A percentile compares a stretch with the other conserved stretches of the same genome.
Evolutionary conservation across 352 stramenopile genomes (phyloP).

Genomic region (Globisporangium polare): DNA sequence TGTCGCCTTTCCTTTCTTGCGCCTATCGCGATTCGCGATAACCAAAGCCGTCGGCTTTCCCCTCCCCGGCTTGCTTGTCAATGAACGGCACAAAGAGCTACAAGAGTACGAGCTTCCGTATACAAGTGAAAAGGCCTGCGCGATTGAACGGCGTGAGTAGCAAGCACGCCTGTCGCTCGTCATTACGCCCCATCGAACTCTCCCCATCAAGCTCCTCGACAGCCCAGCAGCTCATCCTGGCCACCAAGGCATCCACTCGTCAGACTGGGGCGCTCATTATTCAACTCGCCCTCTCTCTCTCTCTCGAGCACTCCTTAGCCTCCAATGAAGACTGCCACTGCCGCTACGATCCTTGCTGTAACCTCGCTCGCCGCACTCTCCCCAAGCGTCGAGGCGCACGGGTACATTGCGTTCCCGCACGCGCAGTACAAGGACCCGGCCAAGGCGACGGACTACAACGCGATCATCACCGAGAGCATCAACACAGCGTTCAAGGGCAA

Average conservation of each 20-base stretch:
- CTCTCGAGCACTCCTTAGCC: background rate
- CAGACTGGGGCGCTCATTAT: background rate
- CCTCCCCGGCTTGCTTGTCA: no score
- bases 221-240: no score
- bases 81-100: no score
- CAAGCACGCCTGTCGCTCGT: no score
- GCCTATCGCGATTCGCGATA: no score
- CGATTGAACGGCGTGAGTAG: no score
- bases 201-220: no score
- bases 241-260: background rate
- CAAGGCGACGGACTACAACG: constrained; percentile 36
- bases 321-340: background rate
- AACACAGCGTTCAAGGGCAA: constrained; percentile 17
- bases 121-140: no score
- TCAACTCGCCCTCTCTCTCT: background rate
- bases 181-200: no score
- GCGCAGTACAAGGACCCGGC: constrained; percentile 32
- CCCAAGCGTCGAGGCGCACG: constrained; percentile 26
- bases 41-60: no score
- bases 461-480: constrained; percentile 7
- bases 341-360: background rate
- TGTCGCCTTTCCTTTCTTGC: no score
- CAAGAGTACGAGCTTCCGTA: no score
- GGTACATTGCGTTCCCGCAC: constrained; percentile 40
- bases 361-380: background rate